Evolutionary conservation across 2,329 filamentous ascomycete species (phyloP), one percentile per base, ranked within the genome.

Genomic region (Pseudocercospora pini-densiflorae): DNA sequence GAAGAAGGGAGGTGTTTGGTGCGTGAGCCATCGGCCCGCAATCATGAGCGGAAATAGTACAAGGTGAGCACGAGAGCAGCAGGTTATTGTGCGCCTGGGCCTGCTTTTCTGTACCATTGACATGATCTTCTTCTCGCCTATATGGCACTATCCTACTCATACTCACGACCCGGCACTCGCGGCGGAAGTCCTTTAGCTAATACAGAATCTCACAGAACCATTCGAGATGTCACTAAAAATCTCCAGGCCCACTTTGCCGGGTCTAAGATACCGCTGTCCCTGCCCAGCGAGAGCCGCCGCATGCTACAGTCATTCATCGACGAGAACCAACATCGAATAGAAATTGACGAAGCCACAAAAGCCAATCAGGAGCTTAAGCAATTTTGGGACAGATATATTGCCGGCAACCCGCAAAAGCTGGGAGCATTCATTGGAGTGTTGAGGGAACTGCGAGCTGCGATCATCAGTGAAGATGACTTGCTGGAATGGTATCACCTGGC

Each of bases 401-500:
- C 83, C 24, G 84, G 85, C 36, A 82, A 83, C 24, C 81, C 86
- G 2, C 77, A 84, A 59, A 86, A 87, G 71, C 86, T 87, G 75
- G 87, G 86, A 8, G 80, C 88, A n/a, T 95, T 94, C 78, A 83
- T 94, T 19, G 85, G 86, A 59, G 84, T 92, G 54, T 79, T 94
- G 63, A 85, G 87, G 55, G 85, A 84, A 47, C 81, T 94, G 40
- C 84, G 88, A 24, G 87, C 90, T 2, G 85, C 85, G 10, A 84
- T 95, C 62, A 85, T 84, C 63, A 87, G 87, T 10, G 85, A 89
- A 1, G 83, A 86, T 36, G 86, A 89, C 63, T 78, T 92, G 62
- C 79, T 89, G 63, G 85, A 89, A 66, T 95, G 92, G 92, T 93
- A 91, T 85, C 87, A 91, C 54, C 80, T 86, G 68, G 81, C 90